These are phyloP conservation scores for Cercospora sp. DNA, from an alignment of 2,329 filamentous ascomycete genomes.

Conservation along the genomic window DNA sequence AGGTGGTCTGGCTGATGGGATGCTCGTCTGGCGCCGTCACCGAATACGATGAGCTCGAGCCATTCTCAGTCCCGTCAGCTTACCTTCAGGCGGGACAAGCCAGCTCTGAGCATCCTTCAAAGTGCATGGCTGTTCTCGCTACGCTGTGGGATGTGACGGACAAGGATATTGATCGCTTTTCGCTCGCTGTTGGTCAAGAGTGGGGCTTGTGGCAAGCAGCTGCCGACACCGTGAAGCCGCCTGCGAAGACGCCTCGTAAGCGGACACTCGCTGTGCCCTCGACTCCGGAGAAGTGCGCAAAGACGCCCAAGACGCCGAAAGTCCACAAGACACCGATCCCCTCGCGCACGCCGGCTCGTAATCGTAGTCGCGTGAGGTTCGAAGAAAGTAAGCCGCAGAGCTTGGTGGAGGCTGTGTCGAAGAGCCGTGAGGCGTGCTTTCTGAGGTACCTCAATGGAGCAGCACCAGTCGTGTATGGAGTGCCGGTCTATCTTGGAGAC, in stretches of 20 bases:
- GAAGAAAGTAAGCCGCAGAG: slow-evolving; percentile 40
- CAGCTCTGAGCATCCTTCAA: slow-evolving; percentile 14
- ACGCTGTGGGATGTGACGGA: slow-evolving; percentile 99
- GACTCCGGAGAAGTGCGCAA: slow-evolving; percentile 35
- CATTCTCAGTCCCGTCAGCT: slow-evolving; percentile 84
- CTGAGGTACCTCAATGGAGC: slow-evolving; percentile 91
- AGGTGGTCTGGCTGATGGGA: slow-evolving; percentile 79
- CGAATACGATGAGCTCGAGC: slow-evolving; percentile 83
- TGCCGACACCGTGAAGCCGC: slow-evolving; percentile 24
- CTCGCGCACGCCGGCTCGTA: slow-evolving; percentile 34
- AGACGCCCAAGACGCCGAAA: slow-evolving; percentile 40
- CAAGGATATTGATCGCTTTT: slow-evolving; percentile 92
- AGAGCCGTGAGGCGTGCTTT: slow-evolving; percentile 74
- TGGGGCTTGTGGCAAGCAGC: slow-evolving; percentile 68
- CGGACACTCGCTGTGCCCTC: slow-evolving; percentile 27
- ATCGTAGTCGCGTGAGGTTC: slow-evolving; percentile 29
- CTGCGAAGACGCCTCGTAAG: slow-evolving; percentile 35
- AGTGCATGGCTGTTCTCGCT: slow-evolving; percentile 72
- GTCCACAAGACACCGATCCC: slow-evolving; percentile 34
- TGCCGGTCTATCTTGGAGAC: slow-evolving; percentile 75
- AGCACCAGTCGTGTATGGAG: slow-evolving; percentile 89
- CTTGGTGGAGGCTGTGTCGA: slow-evolving; percentile 78
- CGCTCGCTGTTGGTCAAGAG: slow-evolving; percentile 72
- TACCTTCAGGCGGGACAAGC: slow-evolving; percentile 76
- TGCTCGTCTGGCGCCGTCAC: slow-evolving; percentile 82